Evolutionary conservation across 345 rosid species (phyloP).

Genomic region (Lepidium africanum): DNA sequence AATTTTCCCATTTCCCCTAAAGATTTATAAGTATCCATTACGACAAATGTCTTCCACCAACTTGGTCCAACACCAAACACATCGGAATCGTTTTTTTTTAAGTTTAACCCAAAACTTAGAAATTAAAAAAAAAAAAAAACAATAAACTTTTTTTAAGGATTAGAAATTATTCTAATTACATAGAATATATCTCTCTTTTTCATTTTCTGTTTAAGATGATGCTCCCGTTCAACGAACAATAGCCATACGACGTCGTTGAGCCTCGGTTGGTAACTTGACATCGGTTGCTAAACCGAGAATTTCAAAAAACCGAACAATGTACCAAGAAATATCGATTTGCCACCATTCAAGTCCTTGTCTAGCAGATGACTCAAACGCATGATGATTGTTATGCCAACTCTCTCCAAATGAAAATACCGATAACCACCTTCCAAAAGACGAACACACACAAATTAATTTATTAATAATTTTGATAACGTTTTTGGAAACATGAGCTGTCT

Average conservation of each 20-base stretch:
- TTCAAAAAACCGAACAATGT: constrained; percentile 49
- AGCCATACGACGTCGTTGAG: constrained; percentile 55
- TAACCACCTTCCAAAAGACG: constrained; percentile 49
- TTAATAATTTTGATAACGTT: not conserved
- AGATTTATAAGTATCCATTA: constrained; percentile 1
- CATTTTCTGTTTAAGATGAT: not conserved
- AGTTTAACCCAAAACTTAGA: constrained; percentile 18
- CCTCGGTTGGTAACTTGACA: constrained; percentile 56
- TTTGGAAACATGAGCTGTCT: not conserved
- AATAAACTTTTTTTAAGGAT: not conserved
- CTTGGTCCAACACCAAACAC: constrained; percentile 18
- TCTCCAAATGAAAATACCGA: constrained; percentile 83
- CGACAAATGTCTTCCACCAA: constrained; percentile 17
- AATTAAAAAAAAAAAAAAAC: not conserved
- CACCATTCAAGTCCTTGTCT: constrained; percentile 90
- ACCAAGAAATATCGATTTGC: constrained; percentile 88
- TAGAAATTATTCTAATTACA: constrained; percentile 12
- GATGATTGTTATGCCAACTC: constrained; percentile 96
- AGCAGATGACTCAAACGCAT: constrained; percentile 77
- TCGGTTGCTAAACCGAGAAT: constrained; percentile 63
- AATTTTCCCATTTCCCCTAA: not conserved
- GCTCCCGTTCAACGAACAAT: constrained; percentile 13
- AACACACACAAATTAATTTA: no score
- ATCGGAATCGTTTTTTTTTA: constrained; percentile 8
- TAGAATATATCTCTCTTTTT: not conserved